Evolutionary conservation across 2,329 filamentous ascomycete genomes (phyloP).

Genomic region (Cytospora piceicola): DNA sequence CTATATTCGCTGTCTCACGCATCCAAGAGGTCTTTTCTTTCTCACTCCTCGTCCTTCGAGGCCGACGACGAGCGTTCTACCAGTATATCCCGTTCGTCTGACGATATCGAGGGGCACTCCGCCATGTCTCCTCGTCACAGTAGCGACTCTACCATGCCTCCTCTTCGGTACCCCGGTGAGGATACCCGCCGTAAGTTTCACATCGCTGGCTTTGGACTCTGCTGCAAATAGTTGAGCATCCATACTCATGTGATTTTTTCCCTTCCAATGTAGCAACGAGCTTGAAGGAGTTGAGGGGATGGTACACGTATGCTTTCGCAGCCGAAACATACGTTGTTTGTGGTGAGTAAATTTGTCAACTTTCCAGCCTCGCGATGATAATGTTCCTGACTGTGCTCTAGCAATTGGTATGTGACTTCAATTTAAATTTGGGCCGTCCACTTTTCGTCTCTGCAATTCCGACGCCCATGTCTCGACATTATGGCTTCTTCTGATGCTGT

Average conservation of each 20-base stretch:
- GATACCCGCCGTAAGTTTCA: conserved; percentile 66
- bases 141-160: conserved; percentile 37
- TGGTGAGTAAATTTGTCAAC: conserved; percentile 58
- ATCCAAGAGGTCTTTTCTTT: conserved; percentile 61
- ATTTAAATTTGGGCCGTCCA: neutral
- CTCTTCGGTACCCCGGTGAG: conserved; percentile 73
- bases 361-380: neutral
- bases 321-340: conserved; percentile 97
- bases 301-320: conserved; percentile 96
- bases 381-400: conserved; percentile 25
- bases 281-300: conserved; percentile 83
- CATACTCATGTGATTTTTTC: neutral
- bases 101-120: conserved; percentile 21
- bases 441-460: neutral
- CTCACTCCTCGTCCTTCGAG: conserved; percentile 66
- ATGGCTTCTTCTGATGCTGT: conserved; percentile 25
- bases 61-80: conserved; percentile 71
- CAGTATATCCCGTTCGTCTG: conserved; percentile 34
- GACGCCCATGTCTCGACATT: neutral
- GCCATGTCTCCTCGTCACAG: conserved; percentile 21
- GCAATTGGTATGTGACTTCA: conserved; percentile 37
- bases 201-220: neutral
- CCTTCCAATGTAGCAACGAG: conserved; percentile 63
- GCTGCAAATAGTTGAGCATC: neutral
- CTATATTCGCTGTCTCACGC: conserved; percentile 55